Evolutionary conservation across 2,329 filamentous ascomycete species (phyloP), one percentile per base, ranked within the genome.

Genomic region (Leptodontidium sp.): DNA sequence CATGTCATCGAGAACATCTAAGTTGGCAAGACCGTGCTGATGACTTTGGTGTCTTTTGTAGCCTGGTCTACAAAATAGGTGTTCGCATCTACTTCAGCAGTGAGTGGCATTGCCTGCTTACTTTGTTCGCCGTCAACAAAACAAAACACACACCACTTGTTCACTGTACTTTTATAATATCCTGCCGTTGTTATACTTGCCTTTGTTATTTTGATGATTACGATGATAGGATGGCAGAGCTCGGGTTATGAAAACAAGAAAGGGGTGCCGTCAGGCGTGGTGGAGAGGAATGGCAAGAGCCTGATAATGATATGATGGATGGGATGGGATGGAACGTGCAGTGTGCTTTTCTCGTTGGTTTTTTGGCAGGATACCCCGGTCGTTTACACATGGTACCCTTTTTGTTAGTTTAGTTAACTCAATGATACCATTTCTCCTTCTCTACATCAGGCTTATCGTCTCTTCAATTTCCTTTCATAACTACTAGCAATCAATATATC

Each of bases 1-100:
- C 88, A 89, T 69, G 85, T 97, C 49, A 86, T 97, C 73, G 93
- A 98, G 85, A 91, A 94, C 81, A 95, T 98, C 80, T 97, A 85
- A 73, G 38, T 50, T 50, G 67, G 68, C 67, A 57, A 68, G 65
- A 74, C 55, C 65, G 69, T 75, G 57, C 72, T 71, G 63, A 67
- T 72, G 68, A 71, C 29, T 57, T 49, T 38, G 63, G 50, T 57
- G 59, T 62, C 26, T 15, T 59, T 59, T 62, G 52, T 65, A 77
- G 75, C 75, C 49, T 77, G 75, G 75, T 77, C 75, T 76, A 77
- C 75, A 69, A 69, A 64, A 58, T 67, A 55, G 61, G 45, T 62
- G 49, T n/a, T 62, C 52, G 17, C 65, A 43, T 55, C 45, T 45
- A 43, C 61, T 64, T 29, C 15, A 32, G 12, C 35, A 43, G 24